Conservation (phyloP, 176 grass and related monocot genomes). For the Phragmites australis region DNA sequence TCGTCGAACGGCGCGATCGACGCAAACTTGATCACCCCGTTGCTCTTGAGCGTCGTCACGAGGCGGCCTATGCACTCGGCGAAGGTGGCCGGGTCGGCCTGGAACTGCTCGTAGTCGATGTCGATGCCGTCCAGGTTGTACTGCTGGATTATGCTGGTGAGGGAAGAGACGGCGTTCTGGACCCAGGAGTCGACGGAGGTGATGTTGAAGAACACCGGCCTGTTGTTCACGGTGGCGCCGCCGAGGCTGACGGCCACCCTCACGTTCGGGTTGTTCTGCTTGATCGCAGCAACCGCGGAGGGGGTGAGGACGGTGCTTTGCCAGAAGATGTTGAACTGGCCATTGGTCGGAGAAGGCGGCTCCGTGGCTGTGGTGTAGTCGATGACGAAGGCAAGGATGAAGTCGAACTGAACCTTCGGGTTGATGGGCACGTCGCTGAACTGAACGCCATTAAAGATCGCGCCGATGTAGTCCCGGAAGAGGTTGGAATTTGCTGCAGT, state of each 20-base stretch:
- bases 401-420: conserved; percentile 53
- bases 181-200: conserved; percentile 77
- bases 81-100: conserved; percentile 54
- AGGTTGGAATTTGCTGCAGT: conserved; percentile 55
- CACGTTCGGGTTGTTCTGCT: conserved; percentile 62
- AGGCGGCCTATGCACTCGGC: conserved; percentile 66
- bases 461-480: conserved; percentile 88
- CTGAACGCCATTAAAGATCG: conserved; percentile 55
- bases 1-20: conserved; percentile 70
- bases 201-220: conserved; percentile 55
- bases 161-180: conserved; percentile 57
- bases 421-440: conserved; percentile 81
- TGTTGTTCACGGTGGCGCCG: conserved; percentile 49
- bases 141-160: conserved; percentile 46
- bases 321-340: conserved; percentile 74
- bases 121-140: conserved; percentile 78
- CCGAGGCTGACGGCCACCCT: conserved; percentile 71
- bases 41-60: conserved; percentile 54
- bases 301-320: conserved; percentile 55
- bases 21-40: conserved; percentile 65
- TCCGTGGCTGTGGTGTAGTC: conserved; percentile 58
- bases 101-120: conserved; percentile 81
- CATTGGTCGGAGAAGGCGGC: conserved; percentile 60
- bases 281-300: conserved; percentile 48
- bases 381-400: conserved; percentile 71